These are phyloP conservation scores for Pisolithus tinctorius DNA, from an alignment of 768 basidiomycete species.

Conservation along the genomic window DNA sequence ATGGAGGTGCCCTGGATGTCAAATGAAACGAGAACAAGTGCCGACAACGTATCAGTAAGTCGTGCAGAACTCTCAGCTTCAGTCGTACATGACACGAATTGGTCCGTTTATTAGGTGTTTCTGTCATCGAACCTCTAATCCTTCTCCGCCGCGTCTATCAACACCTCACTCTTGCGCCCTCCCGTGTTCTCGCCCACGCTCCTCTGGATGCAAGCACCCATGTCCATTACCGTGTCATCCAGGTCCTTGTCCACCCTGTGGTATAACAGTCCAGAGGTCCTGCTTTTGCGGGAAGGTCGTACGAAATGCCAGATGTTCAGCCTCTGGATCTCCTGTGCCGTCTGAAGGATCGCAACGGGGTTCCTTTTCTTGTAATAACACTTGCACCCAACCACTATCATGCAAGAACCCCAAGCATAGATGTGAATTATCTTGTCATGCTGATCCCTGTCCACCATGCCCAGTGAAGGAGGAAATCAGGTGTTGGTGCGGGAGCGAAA, in stretches of 20 bases:
- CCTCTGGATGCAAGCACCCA: constrained; percentile 61
- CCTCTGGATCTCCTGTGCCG: neutral
- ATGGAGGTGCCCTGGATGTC: constrained; percentile 95
- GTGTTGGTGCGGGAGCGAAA: constrained; percentile 81
- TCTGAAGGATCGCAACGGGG: neutral
- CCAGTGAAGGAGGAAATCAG: constrained; percentile 39
- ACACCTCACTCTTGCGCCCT: constrained; percentile 75
- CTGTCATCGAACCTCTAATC: constrained; percentile 69
- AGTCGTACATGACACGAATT: neutral
- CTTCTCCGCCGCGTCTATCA: constrained; percentile 59
- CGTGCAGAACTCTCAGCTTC: neutral
- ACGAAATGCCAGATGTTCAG: neutral
- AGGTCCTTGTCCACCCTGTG: constrained; percentile 93
- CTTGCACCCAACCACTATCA: constrained; percentile 39
- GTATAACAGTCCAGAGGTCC: constrained; percentile 62
- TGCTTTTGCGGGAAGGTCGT: constrained; percentile 74
- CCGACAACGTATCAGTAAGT: constrained; percentile 63
- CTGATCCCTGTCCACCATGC: constrained; percentile 68
- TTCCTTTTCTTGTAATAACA: constrained; percentile 29
- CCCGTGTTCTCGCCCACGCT: constrained; percentile 55
- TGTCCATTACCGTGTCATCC: constrained; percentile 89
- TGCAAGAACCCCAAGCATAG: constrained; percentile 63
- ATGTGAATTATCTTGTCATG: constrained; percentile 69
- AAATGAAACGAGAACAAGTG: constrained; percentile 61
- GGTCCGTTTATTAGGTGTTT: constrained; percentile 60